Percentiles rank a stretch among this genome's conserved stretches.
Evolutionary conservation across 73 alveolate genomes (phyloP).

Genomic region (Blepharisma japonicum): DNA sequence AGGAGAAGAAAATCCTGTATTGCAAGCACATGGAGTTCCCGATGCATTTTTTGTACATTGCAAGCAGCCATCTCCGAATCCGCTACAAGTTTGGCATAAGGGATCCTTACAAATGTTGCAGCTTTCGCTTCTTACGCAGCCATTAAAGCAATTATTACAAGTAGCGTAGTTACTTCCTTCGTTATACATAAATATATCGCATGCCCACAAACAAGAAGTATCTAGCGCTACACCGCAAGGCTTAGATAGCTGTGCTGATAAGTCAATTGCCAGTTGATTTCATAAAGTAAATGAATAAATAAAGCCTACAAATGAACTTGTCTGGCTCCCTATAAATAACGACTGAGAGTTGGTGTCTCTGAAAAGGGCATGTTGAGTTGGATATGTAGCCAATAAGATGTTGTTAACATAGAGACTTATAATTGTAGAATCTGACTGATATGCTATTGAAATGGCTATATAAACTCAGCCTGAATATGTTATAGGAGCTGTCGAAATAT

Average conservation of each 20-base stretch:
- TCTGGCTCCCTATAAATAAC: background rate
- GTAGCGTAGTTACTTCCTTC: background rate
- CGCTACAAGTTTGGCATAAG: background rate
- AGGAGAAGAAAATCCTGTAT: background rate
- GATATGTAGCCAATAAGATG: background rate
- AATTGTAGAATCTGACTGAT: background rate
- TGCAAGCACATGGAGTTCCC: background rate
- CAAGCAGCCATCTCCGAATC: background rate
- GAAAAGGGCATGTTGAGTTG: background rate
- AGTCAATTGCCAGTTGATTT: background rate
- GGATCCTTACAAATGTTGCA: background rate
- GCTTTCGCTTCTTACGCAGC: background rate
- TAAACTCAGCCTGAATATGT: background rate
- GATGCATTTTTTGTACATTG: background rate
- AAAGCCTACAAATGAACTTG: background rate
- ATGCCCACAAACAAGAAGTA: background rate
- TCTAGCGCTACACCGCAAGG: background rate
- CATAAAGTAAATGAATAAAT: background rate
- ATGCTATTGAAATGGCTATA: background rate
- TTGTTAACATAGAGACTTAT: background rate
- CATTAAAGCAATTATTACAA: background rate
- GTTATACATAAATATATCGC: background rate
- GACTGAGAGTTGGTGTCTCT: background rate
- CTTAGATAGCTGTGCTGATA: background rate
- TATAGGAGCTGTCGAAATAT: background rate